Percentiles rank a stretch among this genome's conserved stretches.
These are phyloP conservation scores for Angomonas ambiguus DNA, from an alignment of 208 protist genomes.

Conservation along the genomic window DNA sequence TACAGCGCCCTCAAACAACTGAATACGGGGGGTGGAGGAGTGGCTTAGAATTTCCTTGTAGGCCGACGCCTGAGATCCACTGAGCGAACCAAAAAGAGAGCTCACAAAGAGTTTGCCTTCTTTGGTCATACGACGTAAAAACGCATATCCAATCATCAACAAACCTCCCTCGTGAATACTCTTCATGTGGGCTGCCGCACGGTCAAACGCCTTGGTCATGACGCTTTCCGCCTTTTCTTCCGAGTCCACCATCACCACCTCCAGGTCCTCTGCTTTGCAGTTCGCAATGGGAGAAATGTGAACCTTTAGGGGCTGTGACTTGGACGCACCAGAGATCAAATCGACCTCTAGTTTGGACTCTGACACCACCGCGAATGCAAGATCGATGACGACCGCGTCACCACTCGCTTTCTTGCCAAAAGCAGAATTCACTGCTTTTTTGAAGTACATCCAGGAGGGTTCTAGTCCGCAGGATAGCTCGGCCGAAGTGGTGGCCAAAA, in stretches of 20 bases:
- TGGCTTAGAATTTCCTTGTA: slow-evolving; percentile 29
- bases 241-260: slow-evolving; percentile 2
- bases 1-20: slow-evolving; percentile 26
- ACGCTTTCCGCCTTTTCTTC: slow-evolving; percentile 20
- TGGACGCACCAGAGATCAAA: slow-evolving; percentile 15
- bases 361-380: slow-evolving; percentile 27
- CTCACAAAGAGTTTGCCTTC: slow-evolving; percentile 33
- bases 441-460: slow-evolving; percentile 35
- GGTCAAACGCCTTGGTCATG: slow-evolving; percentile 22
- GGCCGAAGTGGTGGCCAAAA: slow-evolving; percentile 28
- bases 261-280: slow-evolving; percentile 14
- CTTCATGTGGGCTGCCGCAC: slow-evolving; percentile 11
- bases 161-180: slow-evolving; percentile 13
- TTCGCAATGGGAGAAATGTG: slow-evolving; percentile 33
- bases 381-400: slow-evolving; percentile 25
- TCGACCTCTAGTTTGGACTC: slow-evolving; percentile 23
- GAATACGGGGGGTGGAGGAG: slow-evolving; percentile 14
- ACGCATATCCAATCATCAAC: slow-evolving; percentile 31
- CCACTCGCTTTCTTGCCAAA: slow-evolving; percentile 21
- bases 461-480: slow-evolving; percentile 18
- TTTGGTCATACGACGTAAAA: slow-evolving; percentile 21
- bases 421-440: slow-evolving; percentile 25
- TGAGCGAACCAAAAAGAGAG: slow-evolving; percentile 28
- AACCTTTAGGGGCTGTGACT: slow-evolving; percentile 21
- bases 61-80: slow-evolving; percentile 17